Conservation (phyloP, 1,284 basidiomycete genomes). For the Sporisorium graminicola region DNA sequence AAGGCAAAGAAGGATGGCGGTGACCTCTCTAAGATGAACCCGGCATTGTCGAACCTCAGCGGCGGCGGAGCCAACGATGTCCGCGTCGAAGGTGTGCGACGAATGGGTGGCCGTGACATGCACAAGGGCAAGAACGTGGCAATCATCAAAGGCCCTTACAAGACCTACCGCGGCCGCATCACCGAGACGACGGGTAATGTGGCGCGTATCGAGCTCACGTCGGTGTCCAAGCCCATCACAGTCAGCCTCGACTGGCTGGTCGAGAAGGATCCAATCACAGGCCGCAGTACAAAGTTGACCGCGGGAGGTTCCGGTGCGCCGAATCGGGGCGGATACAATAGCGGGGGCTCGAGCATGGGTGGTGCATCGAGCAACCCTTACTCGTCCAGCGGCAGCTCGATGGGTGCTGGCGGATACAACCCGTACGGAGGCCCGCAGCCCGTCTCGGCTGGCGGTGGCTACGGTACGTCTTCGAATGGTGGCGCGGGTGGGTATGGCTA, state of each 20-base stretch:
- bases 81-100: constrained; percentile 48
- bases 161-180: constrained; percentile 91
- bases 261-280: constrained; percentile 74
- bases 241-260: constrained; percentile 85
- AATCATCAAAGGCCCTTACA: constrained; percentile 88
- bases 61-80: constrained; percentile 61
- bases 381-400: constrained; percentile 29
- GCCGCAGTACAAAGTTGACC: constrained; percentile 53
- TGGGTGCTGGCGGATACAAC: constrained; percentile 37
- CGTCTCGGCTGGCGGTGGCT: constrained; percentile 24
- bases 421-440: constrained; percentile 43
- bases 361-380: constrained; percentile 48
- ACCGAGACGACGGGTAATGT: constrained; percentile 92
- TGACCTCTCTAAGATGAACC: constrained; percentile 97
- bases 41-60: constrained; percentile 74
- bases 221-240: constrained; percentile 89
- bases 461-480: constrained; percentile 21
- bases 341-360: constrained; percentile 26
- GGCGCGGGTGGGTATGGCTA: constrained; percentile 32
- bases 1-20: constrained; percentile 67
- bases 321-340: constrained; percentile 27
- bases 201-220: constrained; percentile 90
- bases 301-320: constrained; percentile 20
- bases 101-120: constrained; percentile 74
- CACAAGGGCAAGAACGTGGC: constrained; percentile 84